phyloP scores from a whole-genome alignment of 495 filamentous ascomycete species.

The Cetradonia linearis region DNA sequence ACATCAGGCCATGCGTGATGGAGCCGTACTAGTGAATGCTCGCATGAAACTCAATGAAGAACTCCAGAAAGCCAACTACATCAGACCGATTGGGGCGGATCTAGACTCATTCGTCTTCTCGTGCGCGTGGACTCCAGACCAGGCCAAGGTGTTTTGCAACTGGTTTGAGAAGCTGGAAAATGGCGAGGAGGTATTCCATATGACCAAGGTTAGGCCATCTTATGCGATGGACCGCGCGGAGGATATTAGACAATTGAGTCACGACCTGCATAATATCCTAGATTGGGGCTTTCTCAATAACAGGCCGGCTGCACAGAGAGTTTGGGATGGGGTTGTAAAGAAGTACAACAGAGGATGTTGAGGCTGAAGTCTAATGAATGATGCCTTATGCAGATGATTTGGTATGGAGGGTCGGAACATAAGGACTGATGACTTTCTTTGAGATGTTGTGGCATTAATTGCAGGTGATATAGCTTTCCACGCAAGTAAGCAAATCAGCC shows the following conservation, averaged over 20 bases:
- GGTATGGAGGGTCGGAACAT: too few species aligned
- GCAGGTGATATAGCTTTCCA: too few species aligned
- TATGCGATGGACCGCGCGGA: background rate
- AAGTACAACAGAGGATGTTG: too few species aligned
- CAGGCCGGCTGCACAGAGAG: background rate
- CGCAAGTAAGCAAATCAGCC: too few species aligned
- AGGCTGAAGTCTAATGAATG: too few species aligned
- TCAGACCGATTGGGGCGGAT: background rate
- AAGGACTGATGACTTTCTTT: too few species aligned
- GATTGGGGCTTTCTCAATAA: background rate
- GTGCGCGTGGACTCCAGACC: background rate
- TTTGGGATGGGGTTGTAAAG: background rate
- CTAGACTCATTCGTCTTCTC: slow-evolving; percentile 9
- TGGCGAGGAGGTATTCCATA: background rate
- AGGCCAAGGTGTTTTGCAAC: slow-evolving; percentile 1
- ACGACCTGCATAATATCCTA: background rate
- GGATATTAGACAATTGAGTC: background rate
- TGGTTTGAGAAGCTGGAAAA: slow-evolving; percentile 4
- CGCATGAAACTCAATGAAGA: background rate
- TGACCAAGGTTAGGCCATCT: background rate
- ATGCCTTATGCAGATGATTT: too few species aligned
- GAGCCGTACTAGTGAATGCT: background rate
- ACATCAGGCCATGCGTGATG: background rate
- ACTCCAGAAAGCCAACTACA: background rate
- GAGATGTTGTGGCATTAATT: too few species aligned